Base-by-base conservation (phyloP, 306 rosid species). In the Bauhinia variegata region DNA sequence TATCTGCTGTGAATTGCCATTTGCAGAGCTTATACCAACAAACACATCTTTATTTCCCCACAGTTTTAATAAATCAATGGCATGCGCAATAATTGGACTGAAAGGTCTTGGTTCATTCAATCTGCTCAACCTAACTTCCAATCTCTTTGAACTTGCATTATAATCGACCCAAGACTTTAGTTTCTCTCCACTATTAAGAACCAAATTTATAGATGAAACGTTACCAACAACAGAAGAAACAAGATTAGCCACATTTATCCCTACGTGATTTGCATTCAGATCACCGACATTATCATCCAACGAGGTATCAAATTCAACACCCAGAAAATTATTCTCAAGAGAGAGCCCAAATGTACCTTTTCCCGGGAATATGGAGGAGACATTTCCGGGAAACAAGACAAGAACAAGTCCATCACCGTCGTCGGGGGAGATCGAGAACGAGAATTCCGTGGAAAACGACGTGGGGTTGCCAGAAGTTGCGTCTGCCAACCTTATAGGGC, bases 111-210 rank as follows among this genome's bases (percentile, higher is more conserved):
- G 5, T 13, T 79, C 87, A 4, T 83, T 82, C 13, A 7, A 41
- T 67, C 75, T 83, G 48, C 74, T 43, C 67, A 85, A 31, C 70
- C 96, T 78, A 41, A 83, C 75, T 43, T 87, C 88, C 50, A 90
- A 36, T 14, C 47, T 68, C 28, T 83, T 76, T 6, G 84, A 75
- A 19, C 80, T 60, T 3, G 78, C 67, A 12, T 80, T 77, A 51
- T 87, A 90, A 85, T 90, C 95, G 18, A 90, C 68, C 96, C 96
- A 87, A 61, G 87, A 73, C 16, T 67, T 71, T 18, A 82, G 42
- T 75, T 80, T 87, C 15, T 74, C 75, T 5, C 84, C 89, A 13
- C 51, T 65, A 3, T 67, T 85, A 1, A 84, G 75, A 42, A 75
- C 78, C 62, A 83, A 41, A 49, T 73, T 60, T 39, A 62, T 13